These are phyloP conservation scores for Colletotrichum truncatum DNA, from an alignment of 2,329 filamentous ascomycete genomes.

Conservation along the genomic window DNA sequence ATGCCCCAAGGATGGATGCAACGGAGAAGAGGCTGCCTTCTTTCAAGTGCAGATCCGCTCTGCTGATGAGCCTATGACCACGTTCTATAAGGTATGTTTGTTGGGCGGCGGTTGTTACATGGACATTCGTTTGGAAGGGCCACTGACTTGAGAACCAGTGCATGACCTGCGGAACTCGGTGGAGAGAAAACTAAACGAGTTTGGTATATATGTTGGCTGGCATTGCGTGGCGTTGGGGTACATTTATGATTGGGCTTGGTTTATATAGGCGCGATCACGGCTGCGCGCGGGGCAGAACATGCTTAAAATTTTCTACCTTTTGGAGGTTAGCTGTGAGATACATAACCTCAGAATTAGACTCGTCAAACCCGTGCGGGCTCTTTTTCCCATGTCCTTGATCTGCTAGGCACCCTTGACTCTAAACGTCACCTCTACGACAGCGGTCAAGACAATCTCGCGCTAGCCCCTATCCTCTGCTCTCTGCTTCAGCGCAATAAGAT, in stretches of 20 bases:
- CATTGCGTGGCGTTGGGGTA: constrained; percentile 40
- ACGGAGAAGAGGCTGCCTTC: constrained; percentile 87
- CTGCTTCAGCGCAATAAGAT: too few relatives aligned
- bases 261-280: neutral
- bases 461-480: too few relatives aligned
- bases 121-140: too few relatives aligned
- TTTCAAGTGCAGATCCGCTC: constrained; percentile 98
- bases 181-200: constrained; percentile 68
- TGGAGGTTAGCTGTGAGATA: neutral
- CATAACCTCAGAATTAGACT: too few relatives aligned
- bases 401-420: too few relatives aligned
- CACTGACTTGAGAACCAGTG: constrained; percentile 58
- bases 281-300: neutral
- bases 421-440: too few relatives aligned
- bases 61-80: constrained; percentile 98
- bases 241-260: neutral
- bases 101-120: neutral
- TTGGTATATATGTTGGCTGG: neutral
- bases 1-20: constrained; percentile 83
- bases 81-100: constrained; percentile 82
- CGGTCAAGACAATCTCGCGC: too few relatives aligned
- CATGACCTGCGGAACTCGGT: constrained; percentile 72
- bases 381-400: too few relatives aligned
- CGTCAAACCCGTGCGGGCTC: too few relatives aligned
- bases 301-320: too few relatives aligned